Evolutionary conservation across 2,329 filamentous ascomycete genomes (phyloP).

Genomic region (Colletotrichum viniferum): DNA sequence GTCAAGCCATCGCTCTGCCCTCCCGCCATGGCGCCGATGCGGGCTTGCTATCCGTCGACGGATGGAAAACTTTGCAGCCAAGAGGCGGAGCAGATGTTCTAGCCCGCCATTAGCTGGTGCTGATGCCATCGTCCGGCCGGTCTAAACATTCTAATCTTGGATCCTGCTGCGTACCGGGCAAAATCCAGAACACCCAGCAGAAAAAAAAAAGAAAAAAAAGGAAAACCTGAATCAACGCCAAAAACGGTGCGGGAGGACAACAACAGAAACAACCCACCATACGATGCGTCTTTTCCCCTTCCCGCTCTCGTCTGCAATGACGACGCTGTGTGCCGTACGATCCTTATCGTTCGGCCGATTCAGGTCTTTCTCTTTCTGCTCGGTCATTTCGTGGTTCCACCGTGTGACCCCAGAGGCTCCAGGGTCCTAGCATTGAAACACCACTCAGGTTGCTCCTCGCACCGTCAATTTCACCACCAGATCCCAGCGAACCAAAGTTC

Average conservation of each 20-base stretch:
- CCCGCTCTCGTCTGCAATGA: not conserved
- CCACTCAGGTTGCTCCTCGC: not conserved
- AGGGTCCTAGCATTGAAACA: not conserved
- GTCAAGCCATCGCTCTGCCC: not conserved
- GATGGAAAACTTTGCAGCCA: not conserved
- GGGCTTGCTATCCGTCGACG: slow-evolving; percentile 5
- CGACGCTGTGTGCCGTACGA: not conserved
- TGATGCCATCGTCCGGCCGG: not conserved
- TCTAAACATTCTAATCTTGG: not conserved
- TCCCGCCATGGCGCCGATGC: slow-evolving; percentile 12
- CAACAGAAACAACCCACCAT: not conserved
- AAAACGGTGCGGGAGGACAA: not conserved
- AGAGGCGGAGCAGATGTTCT: not conserved
- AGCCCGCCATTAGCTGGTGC: not conserved
- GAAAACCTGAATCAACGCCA: not conserved
- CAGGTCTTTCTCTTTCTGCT: not conserved
- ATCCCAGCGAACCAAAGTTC: not conserved
- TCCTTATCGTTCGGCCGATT: slow-evolving; percentile 4
- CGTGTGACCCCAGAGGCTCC: not conserved
- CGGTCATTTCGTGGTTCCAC: slow-evolving; percentile 15
- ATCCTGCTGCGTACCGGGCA: not conserved
- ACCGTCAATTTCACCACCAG: not conserved
- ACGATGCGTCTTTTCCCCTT: not conserved
- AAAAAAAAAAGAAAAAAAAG: not conserved
- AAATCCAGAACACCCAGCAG: not conserved